Conservation (phyloP, 768 basidiomycete species). For the Tylopilus cervinicoccineus region DNA sequence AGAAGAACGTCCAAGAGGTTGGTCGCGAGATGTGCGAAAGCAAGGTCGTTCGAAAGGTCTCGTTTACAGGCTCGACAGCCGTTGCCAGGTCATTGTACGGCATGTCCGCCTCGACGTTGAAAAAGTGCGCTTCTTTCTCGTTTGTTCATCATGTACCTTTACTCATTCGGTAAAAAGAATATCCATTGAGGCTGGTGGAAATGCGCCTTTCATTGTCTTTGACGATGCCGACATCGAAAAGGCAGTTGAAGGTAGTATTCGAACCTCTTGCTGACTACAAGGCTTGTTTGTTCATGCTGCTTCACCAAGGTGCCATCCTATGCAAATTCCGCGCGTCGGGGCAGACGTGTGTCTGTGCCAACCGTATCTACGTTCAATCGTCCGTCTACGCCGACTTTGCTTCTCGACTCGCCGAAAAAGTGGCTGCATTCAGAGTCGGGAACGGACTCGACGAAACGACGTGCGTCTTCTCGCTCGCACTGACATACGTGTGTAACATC, state of each 20-base stretch:
- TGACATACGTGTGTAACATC: neutral
- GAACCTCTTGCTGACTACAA: neutral
- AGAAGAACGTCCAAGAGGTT: conserved; percentile 79
- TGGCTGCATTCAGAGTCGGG: conserved; percentile 82
- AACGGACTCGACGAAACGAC: conserved; percentile 76
- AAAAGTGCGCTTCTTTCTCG: conserved; percentile 53
- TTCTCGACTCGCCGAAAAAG: conserved; percentile 76
- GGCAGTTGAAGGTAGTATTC: conserved; percentile 70
- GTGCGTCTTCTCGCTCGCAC: conserved; percentile 40
- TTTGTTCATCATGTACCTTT: neutral
- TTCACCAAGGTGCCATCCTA: conserved; percentile 52
- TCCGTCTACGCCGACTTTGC: conserved; percentile 92
- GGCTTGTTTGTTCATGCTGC: neutral
- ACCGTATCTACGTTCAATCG: conserved; percentile 91
- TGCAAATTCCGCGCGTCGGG: conserved; percentile 82
- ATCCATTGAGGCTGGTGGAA: conserved; percentile 89
- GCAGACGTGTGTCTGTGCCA: conserved; percentile 86
- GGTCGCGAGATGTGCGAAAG: conserved; percentile 94
- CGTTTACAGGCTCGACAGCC: conserved; percentile 85
- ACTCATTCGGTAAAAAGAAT: conserved; percentile 32
- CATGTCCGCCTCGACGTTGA: conserved; percentile 72
- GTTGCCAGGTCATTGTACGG: conserved; percentile 75
- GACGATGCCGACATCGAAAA: conserved; percentile 92
- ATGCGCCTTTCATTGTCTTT: conserved; percentile 95
- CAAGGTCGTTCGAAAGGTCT: conserved; percentile 79